These are phyloP conservation scores for Stentor roeselii DNA, from an alignment of 73 alveolate genomes.

Conservation along the genomic window DNA sequence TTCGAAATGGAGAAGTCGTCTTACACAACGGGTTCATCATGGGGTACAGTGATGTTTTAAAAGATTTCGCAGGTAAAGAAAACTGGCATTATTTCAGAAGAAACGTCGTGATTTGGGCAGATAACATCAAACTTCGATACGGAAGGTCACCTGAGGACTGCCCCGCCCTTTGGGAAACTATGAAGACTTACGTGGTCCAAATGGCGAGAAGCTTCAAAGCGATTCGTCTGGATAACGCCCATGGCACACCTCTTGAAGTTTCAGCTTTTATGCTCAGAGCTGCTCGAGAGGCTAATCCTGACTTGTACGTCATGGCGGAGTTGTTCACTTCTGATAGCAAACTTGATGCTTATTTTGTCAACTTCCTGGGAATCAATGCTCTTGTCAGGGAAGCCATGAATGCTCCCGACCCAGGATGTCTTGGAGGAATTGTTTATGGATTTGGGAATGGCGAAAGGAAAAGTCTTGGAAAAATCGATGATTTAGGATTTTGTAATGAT, in stretches of 20 bases:
- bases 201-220: conserved; percentile 36
- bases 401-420: conserved; percentile 9
- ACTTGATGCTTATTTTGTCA: conserved; percentile 1
- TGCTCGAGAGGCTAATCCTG: conserved; percentile 37
- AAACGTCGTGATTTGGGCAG: conserved; percentile 33
- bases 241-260: conserved; percentile 24
- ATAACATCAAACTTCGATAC: conserved; percentile 28
- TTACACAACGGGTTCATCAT: conserved; percentile 6
- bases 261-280: background rate
- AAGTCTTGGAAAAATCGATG: background rate
- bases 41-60: conserved; percentile 54
- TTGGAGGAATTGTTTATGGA: conserved; percentile 8
- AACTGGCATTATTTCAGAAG: conserved; percentile 39
- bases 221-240: conserved; percentile 36
- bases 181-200: conserved; percentile 25
- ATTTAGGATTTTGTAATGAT: background rate
- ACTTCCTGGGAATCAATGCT: conserved; percentile 6
- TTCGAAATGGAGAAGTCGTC: conserved; percentile 18
- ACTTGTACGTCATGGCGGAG: conserved; percentile 33
- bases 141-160: conserved; percentile 21
- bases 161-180: conserved; percentile 29
- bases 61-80: conserved; percentile 40
- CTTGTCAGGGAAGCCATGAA: conserved; percentile 25
- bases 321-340: conserved; percentile 18
- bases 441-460: conserved; percentile 25